These are phyloP conservation scores for Phytophthora boehmeriae DNA, from an alignment of 352 stramenopile genomes.

Conservation along the genomic window DNA sequence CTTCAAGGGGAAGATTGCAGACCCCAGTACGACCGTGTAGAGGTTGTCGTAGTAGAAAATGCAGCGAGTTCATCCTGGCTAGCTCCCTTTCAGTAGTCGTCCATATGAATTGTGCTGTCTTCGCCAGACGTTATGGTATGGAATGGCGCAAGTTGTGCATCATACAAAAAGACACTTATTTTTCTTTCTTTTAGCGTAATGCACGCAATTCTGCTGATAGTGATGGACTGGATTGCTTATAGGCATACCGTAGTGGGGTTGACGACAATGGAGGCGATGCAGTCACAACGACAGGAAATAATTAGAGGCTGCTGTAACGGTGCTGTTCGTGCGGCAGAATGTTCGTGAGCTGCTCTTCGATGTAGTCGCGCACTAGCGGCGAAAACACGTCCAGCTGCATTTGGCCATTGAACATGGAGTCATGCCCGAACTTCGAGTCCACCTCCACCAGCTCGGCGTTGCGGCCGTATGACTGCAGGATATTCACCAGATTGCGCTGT, in stretches of 20 bases:
- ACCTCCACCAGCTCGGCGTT: constrained; percentile 73
- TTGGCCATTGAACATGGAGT: constrained; percentile 86
- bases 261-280: not conserved
- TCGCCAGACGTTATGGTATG: too few species aligned
- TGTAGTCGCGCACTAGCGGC: constrained; percentile 67
- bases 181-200: too few species aligned
- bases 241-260: not conserved
- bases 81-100: too few species aligned
- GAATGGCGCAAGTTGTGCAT: too few species aligned
- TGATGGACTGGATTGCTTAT: not conserved
- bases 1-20: constrained; percentile 23
- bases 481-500: constrained; percentile 79
- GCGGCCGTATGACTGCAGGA: constrained; percentile 78
- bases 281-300: constrained; percentile 3
- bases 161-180: too few species aligned
- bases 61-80: too few species aligned
- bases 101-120: too few species aligned
- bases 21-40: constrained; percentile 18
- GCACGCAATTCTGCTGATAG: constrained; percentile 1
- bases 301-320: constrained; percentile 79
- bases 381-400: constrained; percentile 84
- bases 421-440: constrained; percentile 88
- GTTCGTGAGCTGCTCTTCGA: constrained; percentile 65
- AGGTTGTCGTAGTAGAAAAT: not conserved
- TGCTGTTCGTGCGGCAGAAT: constrained; percentile 71